Conservation (phyloP, 495 filamentous ascomycete species). For the Cercophora samala region DNA sequence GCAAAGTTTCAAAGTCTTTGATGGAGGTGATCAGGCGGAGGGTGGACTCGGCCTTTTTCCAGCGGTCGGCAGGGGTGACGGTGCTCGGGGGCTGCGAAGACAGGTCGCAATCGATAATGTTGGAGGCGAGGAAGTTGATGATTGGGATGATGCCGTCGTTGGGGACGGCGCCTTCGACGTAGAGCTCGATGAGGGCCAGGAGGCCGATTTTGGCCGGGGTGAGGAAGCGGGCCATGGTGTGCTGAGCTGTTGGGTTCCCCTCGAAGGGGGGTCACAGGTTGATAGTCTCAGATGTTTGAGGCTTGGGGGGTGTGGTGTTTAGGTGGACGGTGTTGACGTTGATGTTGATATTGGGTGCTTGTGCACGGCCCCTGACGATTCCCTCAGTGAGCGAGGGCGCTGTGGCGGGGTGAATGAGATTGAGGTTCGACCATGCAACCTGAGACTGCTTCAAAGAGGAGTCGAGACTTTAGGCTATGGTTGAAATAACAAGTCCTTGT, state of each 20-base stretch:
- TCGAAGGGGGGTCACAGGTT: not conserved
- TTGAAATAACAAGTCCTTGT: not conserved
- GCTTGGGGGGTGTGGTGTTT: not conserved
- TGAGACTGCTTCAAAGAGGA: not conserved
- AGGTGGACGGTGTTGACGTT: not conserved
- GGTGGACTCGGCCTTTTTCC: slow-evolving; percentile 41
- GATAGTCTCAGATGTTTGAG: not conserved
- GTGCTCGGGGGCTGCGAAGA: slow-evolving; percentile 7
- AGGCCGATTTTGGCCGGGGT: slow-evolving; percentile 83
- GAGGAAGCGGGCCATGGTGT: slow-evolving; percentile 71
- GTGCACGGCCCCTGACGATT: not conserved
- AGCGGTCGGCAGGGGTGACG: slow-evolving; percentile 27
- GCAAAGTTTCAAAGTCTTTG: slow-evolving; percentile 62
- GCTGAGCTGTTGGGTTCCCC: not conserved
- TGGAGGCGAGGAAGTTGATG: slow-evolving; percentile 76
- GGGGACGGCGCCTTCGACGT: slow-evolving; percentile 71
- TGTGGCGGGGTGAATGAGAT: not conserved
- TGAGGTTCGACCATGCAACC: not conserved
- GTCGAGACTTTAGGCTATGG: too few species aligned
- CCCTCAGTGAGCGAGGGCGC: not conserved
- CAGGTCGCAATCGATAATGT: slow-evolving; percentile 55
- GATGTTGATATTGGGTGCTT: not conserved
- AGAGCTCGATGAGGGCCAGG: slow-evolving; percentile 74
- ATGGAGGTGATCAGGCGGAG: slow-evolving; percentile 57
- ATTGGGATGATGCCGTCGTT: slow-evolving; percentile 73